Evolutionary conservation across 2,329 filamentous ascomycete genomes (phyloP).

Genomic region (Colletotrichum sp.): DNA sequence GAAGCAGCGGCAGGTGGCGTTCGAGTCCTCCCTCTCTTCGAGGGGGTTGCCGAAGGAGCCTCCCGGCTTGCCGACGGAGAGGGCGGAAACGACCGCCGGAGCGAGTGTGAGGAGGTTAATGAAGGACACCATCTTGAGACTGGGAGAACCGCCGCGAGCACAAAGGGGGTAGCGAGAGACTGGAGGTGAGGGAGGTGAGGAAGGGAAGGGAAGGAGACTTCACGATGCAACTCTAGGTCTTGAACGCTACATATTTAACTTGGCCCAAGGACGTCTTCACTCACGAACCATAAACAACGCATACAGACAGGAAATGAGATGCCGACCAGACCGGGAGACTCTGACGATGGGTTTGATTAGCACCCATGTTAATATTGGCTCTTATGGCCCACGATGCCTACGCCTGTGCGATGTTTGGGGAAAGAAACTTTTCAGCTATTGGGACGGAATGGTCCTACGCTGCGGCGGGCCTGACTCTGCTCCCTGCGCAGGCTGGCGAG

Average conservation of each 20-base stretch:
- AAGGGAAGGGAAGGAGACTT: neutral
- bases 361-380: slow-evolving; percentile 11
- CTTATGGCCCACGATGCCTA: neutral
- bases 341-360: neutral
- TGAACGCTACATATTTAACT: neutral
- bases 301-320: neutral
- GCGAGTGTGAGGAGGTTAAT: slow-evolving; percentile 12
- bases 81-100: slow-evolving; percentile 4
- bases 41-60: neutral
- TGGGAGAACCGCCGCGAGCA: neutral
- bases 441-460: neutral
- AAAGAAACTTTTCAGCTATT: slow-evolving; percentile 3
- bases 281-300: neutral
- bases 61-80: neutral
- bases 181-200: slow-evolving; percentile 2
- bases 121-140: slow-evolving; percentile 14
- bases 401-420: neutral
- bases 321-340: neutral
- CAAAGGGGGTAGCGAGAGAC: neutral
- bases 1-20: slow-evolving; percentile 47
- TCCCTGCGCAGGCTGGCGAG: neutral
- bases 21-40: neutral
- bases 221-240: neutral
- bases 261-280: neutral
- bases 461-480: neutral